Evolutionary conservation across 2,329 filamentous ascomycete species (phyloP).

Genomic region (Phaeosphaeriaceae sp.): DNA sequence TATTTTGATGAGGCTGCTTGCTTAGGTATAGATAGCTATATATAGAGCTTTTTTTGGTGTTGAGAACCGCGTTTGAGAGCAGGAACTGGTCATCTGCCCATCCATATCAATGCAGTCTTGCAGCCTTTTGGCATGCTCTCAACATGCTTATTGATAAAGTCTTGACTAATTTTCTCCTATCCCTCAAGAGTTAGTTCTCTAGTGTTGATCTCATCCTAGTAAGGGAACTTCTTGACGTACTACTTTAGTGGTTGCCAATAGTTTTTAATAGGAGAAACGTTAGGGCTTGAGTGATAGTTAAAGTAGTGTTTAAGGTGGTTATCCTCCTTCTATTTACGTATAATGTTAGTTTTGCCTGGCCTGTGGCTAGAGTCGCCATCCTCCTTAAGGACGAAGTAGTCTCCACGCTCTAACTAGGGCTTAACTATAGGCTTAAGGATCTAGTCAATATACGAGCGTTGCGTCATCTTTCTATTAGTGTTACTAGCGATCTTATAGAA

Average conservation of each 20-base stretch:
- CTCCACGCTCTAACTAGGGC: not conserved
- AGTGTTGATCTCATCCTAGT: constrained; percentile 7
- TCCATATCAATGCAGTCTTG: constrained; percentile 5
- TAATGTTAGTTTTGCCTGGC: constrained; percentile 5
- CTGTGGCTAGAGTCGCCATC: constrained; percentile 4
- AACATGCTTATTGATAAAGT: constrained; percentile 9
- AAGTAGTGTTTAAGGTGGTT: constrained; percentile 10
- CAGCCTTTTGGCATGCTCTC: constrained; percentile 9
- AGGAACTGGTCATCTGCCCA: constrained; percentile 2
- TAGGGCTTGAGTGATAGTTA: constrained; percentile 7
- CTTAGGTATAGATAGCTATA: too few relatives aligned
- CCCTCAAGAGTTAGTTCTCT: constrained; percentile 5
- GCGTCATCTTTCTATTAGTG: too few relatives aligned
- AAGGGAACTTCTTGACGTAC: constrained; percentile 9
- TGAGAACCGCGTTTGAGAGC: not conserved
- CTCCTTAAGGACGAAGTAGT: constrained; percentile 7
- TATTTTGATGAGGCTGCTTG: too few relatives aligned
- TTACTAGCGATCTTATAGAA: too few relatives aligned
- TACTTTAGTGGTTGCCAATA: not conserved
- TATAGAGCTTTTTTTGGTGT: too few relatives aligned
- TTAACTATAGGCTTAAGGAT: too few relatives aligned
- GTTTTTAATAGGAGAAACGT: constrained; percentile 16
- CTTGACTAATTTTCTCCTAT: constrained; percentile 4
- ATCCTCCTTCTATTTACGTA: constrained; percentile 8
- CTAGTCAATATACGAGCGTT: too few relatives aligned